Evolutionary conservation across 768 basidiomycete species (phyloP), one percentile per base, ranked within the genome.

Genomic region (Neoboletus magnificus): DNA sequence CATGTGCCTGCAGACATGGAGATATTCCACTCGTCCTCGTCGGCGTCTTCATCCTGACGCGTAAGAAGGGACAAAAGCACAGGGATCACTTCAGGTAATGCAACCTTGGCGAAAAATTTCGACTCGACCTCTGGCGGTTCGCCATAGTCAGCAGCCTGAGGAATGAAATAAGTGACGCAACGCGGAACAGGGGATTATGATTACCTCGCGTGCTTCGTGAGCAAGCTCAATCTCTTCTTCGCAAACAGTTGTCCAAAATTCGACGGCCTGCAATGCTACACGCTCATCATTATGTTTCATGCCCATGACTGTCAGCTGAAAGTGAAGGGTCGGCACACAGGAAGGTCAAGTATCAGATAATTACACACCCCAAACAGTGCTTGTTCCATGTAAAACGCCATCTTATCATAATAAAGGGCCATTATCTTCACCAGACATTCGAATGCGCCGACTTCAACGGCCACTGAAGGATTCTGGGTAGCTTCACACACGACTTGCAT

Each of bases 401-500:
- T 99, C 78, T 96, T 98, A 66, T 96, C 95, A 72, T 99, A 99
- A 77, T 98, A 99, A 53, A 97, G 77, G 54, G 88, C 86, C 97
- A 99, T 98, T 68, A 98, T 97, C 66, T 87, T 83, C 30, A 98
- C 96, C 15, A 99, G 77, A 73, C 91, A 93, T 70, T 97, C 94
- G 65, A 97, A 99, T 5, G 97, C 89, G 30, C 86, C 92, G n/a
- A 97, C 89, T 76, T 98, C 96, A 35, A 98, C 94, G 35, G 80
- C 72, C 3, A 89, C 83, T 2, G 85, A 73, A 1, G 81, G 57
- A 63, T 87, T 94, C 71, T 98, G 97, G 0, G 97, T 98, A 0
- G 96, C 96, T 68, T 98, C 97, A 69, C 97, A 99, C 18, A 98
- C 91, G 41, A 98, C 94, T 77, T 99, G 97, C 97, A 99, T 99